Conservation (phyloP, 176 grass and related monocot species). For the Zea luxurians region DNA sequence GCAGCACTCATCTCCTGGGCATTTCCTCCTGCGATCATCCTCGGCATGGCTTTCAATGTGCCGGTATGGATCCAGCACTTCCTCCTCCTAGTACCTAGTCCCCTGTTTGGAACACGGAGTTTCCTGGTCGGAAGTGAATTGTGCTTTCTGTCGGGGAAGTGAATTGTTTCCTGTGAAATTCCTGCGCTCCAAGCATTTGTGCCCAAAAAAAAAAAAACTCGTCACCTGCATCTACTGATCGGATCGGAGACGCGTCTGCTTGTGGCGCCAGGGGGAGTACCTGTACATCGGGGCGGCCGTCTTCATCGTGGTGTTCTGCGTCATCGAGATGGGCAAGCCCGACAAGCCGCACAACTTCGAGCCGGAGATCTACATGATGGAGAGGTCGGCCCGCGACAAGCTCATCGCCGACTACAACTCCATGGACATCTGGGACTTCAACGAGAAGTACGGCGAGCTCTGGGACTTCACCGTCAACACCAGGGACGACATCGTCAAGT, state of each 20-base stretch:
- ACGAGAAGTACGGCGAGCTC: constrained; percentile 94
- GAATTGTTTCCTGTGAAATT: neutral
- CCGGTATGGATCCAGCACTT: constrained; percentile 50
- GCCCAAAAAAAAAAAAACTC: neutral
- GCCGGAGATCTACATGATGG: constrained; percentile 95
- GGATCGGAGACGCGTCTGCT: neutral
- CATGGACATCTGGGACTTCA: constrained; percentile 99
- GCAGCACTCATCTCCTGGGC: constrained; percentile 85
- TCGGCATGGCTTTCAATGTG: constrained; percentile 72
- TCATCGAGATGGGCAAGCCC: constrained; percentile 84
- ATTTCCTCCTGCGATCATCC: constrained; percentile 78
- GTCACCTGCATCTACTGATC: constrained; percentile 7
- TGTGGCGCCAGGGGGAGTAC: constrained; percentile 70
- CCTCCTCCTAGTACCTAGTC: too few relatives aligned
- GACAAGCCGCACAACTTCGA: constrained; percentile 98
- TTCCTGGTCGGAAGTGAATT: too few relatives aligned
- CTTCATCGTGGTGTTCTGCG: constrained; percentile 72
- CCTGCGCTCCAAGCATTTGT: neutral
- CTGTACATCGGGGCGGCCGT: constrained; percentile 85
- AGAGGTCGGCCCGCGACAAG: constrained; percentile 80
- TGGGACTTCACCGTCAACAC: constrained; percentile 91
- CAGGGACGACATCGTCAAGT: constrained; percentile 73
- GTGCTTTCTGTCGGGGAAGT: too few relatives aligned
- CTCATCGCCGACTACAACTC: constrained; percentile 90
- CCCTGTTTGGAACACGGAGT: too few relatives aligned